These are phyloP conservation scores for Emericellopsis terricola DNA, from an alignment of 495 filamentous ascomycete species.

Conservation along the genomic window DNA sequence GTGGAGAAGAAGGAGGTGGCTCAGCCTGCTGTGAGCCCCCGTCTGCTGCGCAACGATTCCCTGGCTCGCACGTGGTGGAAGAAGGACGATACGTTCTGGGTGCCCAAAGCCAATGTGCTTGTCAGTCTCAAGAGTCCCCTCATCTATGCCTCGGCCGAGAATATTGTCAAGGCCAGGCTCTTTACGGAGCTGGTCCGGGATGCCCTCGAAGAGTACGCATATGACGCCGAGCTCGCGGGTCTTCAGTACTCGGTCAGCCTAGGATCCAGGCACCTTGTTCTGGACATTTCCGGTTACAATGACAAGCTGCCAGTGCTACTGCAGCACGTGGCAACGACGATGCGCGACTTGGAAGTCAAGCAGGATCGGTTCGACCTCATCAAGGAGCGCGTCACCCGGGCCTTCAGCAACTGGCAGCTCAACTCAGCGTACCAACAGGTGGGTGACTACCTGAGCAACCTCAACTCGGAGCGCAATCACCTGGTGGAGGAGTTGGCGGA, in stretches of 20 bases:
- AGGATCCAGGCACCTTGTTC: constrained; percentile 53
- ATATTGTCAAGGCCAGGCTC: constrained; percentile 55
- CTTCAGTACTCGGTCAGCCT: constrained; percentile 63
- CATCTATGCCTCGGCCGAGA: constrained; percentile 57
- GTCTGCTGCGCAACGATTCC: constrained; percentile 75
- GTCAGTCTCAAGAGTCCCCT: constrained; percentile 67
- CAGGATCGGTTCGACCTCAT: constrained; percentile 79
- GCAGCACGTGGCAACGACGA: constrained; percentile 75
- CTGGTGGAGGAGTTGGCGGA: constrained; percentile 65
- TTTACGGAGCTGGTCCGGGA: constrained; percentile 82
- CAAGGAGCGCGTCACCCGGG: constrained; percentile 65
- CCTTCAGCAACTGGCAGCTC: constrained; percentile 70
- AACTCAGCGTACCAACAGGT: constrained; percentile 82
- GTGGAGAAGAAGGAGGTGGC: constrained; percentile 84
- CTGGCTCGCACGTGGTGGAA: constrained; percentile 87
- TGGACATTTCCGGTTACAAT: constrained; percentile 80
- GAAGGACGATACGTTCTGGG: constrained; percentile 98
- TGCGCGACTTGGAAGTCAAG: constrained; percentile 68
- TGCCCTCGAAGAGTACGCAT: constrained; percentile 83
- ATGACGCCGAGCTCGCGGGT: constrained; percentile 88
- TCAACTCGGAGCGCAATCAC: constrained; percentile 59
- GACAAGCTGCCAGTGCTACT: constrained; percentile 86
- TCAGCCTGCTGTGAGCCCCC: constrained; percentile 55
- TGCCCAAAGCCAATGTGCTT: constrained; percentile 78
- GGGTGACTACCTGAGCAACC: constrained; percentile 64